Percentiles rank a stretch among this genome's conserved stretches.
These are phyloP conservation scores for Fusarium phyllophilum DNA, from an alignment of 2,329 filamentous ascomycete genomes.

Conservation along the genomic window DNA sequence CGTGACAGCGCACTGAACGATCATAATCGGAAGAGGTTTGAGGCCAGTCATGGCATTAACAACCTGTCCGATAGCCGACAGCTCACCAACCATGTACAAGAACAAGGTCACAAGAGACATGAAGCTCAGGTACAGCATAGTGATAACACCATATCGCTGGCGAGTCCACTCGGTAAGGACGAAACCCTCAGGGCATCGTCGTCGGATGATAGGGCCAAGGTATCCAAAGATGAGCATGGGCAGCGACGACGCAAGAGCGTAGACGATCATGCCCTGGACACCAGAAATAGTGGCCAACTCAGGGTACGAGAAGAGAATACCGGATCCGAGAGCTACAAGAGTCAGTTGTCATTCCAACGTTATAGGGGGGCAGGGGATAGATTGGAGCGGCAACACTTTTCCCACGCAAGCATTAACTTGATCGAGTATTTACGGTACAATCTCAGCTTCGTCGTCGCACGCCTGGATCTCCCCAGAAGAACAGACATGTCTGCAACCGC, in stretches of 20 bases:
- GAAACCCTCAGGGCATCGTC: constrained; percentile 84
- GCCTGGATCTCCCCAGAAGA: constrained; percentile 52
- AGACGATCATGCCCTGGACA: constrained; percentile 81
- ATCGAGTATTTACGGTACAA: constrained; percentile 95
- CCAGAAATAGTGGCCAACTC: constrained; percentile 82
- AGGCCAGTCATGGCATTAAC: constrained; percentile 78
- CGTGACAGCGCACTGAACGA: constrained; percentile 80
- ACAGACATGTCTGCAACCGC: neutral
- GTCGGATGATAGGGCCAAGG: constrained; percentile 80
- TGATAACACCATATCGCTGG: constrained; percentile 76
- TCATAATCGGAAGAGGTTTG: constrained; percentile 77
- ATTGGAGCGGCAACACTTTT: constrained; percentile 91
- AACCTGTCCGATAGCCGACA: constrained; percentile 84
- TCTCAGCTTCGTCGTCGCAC: constrained; percentile 80
- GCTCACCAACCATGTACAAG: constrained; percentile 86
- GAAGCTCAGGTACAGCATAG: constrained; percentile 79
- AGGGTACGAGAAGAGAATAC: constrained; percentile 85
- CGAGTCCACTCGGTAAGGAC: constrained; percentile 87
- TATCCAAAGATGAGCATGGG: constrained; percentile 80
- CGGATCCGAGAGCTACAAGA: constrained; percentile 78
- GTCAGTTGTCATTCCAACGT: constrained; percentile 53
- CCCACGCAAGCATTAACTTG: constrained; percentile 99
- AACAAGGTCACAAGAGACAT: constrained; percentile 85
- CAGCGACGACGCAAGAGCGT: constrained; percentile 76
- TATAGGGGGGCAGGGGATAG: constrained; percentile 41